Base-by-base conservation (phyloP, 106 monocot species). In the Cymbidium sinense region DNA sequence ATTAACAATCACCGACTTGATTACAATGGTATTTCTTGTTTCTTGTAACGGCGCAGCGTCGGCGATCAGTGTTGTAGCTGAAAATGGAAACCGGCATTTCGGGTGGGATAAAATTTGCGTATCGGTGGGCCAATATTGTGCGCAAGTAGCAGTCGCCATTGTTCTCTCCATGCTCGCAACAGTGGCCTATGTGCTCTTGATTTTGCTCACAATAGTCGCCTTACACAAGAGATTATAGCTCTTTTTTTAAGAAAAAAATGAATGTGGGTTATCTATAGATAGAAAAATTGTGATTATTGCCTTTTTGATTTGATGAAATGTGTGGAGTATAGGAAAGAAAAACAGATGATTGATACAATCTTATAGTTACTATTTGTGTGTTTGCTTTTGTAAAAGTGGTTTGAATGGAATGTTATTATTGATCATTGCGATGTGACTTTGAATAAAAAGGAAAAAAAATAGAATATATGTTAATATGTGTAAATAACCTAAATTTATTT, bases 1-100 rank as follows among this genome's bases (percentile, higher is more conserved):
- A 18, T 28, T 83, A 30, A 11, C 79, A n/a, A 74, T 83, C 50
- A 43, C 78, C 31, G 83, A 83, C 79, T 39, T 83, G 28, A 13
- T 79, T 13, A 25, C 75, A 25, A 17, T 54, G 37, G 50, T 74
- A 19, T 75, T 83, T 62, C 78, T 83, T 25, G 75, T 83, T 64
- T 79, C 83, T 2, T 13, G 65, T 31, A 75, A 69, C 33, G 69
- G 83, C 25, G 83, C 83, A 0, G 83, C 83, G 0, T 37, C 78
- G 2, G 78, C 73, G 18, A 44, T 83, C 27, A 64, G 79, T 47
- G 75, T 79, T 25, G 35, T 83, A 9, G 79, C 78, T 13, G 51
- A 83, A 65, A 50, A 75, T 2, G 83, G 83, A 3, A 78, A 83
- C 65, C 12, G 37, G 7, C 73, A 83, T n/a, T 34, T 78, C 11